Conservation (phyloP, 2,329 filamentous ascomycete species). For the Nothophoma quercina region DNA sequence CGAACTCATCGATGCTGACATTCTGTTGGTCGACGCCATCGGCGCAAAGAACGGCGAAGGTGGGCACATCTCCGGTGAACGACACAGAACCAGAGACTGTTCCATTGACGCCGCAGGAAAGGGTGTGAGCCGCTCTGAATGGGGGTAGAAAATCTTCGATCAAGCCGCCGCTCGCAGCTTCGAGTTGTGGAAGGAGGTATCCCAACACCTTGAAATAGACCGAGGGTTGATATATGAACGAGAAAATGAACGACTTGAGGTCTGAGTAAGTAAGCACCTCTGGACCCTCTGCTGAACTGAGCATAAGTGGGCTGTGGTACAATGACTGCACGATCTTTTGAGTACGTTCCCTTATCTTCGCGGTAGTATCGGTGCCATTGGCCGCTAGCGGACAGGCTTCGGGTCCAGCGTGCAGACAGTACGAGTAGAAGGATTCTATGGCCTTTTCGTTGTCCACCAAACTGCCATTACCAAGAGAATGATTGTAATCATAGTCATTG, state of each 20-base stretch:
- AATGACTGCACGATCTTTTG: conserved; percentile 46
- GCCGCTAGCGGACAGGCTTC: conserved; percentile 51
- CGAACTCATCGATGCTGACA: conserved; percentile 37
- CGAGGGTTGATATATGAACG: conserved; percentile 47
- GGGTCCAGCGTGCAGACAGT: conserved; percentile 54
- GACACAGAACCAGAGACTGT: conserved; percentile 15
- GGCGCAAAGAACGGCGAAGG: conserved; percentile 49
- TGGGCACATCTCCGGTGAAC: conserved; percentile 6
- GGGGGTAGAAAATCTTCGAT: conserved; percentile 27
- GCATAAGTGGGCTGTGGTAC: conserved; percentile 51
- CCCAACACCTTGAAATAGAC: conserved; percentile 45
- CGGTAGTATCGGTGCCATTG: conserved; percentile 35
- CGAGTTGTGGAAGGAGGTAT: conserved; percentile 45
- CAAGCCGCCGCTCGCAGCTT: conserved; percentile 32
- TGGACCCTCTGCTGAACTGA: conserved; percentile 38
- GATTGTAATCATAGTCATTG: conserved; percentile 46
- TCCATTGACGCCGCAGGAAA: conserved; percentile 37
- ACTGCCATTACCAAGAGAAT: conserved; percentile 50
- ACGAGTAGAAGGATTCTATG: conserved; percentile 54
- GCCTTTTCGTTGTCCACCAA: conserved; percentile 55
- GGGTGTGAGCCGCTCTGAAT: conserved; percentile 31
- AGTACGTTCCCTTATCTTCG: conserved; percentile 47
- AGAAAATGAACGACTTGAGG: conserved; percentile 47
- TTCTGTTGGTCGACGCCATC: conserved; percentile 48
- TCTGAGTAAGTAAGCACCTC: conserved; percentile 53